phyloP scores from a whole-genome alignment of 177 flowering plant species.

The Vitis hybrid region DNA sequence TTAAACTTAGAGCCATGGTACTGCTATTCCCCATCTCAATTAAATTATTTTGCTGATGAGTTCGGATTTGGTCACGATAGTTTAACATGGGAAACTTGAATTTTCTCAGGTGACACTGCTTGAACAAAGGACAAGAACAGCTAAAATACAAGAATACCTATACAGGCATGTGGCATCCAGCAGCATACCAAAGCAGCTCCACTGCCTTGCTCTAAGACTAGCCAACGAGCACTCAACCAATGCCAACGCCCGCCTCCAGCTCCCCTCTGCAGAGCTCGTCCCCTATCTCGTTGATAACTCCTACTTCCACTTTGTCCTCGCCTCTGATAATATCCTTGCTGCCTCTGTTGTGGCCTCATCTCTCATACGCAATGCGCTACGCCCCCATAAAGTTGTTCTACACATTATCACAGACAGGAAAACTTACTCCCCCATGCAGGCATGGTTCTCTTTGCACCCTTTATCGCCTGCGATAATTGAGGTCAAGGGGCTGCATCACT shows the following conservation, averaged over 20 bases:
- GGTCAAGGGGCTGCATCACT: constrained; percentile 90
- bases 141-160: constrained; percentile 78
- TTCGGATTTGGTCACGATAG: no score
- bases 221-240: constrained; percentile 85
- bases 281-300: constrained; percentile 88
- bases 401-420: constrained; percentile 88
- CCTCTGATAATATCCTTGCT: constrained; percentile 89
- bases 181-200: constrained; percentile 94
- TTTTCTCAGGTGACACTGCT: constrained; percentile 55
- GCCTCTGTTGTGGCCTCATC: constrained; percentile 85
- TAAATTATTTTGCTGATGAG: not conserved
- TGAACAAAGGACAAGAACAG: constrained; percentile 76
- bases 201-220: constrained; percentile 72
- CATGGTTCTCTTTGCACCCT: constrained; percentile 91
- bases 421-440: constrained; percentile 88
- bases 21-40: not conserved
- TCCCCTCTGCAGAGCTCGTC: constrained; percentile 74
- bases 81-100: not conserved
- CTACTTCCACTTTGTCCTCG: constrained; percentile 79
- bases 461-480: constrained; percentile 76
- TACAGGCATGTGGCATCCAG: constrained; percentile 95
- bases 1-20: constrained; percentile 89
- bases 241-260: constrained; percentile 86
- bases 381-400: constrained; percentile 65
- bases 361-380: constrained; percentile 58